Evolutionary conservation across 805 yeast genomes (phyloP).

Genomic region (Yarrowia sp.): DNA sequence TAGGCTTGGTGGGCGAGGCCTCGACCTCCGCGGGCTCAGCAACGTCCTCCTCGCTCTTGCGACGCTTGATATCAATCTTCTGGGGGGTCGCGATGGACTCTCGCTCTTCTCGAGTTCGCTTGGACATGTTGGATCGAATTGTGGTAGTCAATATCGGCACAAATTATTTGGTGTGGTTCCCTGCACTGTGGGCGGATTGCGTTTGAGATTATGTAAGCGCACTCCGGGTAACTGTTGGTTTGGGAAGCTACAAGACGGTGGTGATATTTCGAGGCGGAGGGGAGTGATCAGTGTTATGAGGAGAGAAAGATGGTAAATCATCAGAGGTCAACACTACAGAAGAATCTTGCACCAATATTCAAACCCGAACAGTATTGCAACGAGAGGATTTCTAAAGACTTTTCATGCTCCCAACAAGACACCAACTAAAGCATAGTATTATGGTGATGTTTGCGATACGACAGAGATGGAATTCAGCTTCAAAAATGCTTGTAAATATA

Average conservation of each 20-base stretch:
- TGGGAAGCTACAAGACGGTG: neutral
- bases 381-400: no score
- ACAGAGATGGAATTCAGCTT: no score
- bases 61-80: slow-evolving; percentile 1
- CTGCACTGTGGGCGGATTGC: neutral
- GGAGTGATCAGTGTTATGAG: neutral
- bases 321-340: no score
- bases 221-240: slow-evolving; percentile 3
- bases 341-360: no score
- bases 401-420: no score
- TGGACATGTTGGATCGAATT: slow-evolving; percentile 2
- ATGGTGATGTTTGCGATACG: no score
- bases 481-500: no score
- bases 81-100: slow-evolving; percentile 18
- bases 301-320: no score
- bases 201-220: neutral
- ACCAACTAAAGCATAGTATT: no score
- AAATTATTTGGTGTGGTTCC: neutral
- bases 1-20: slow-evolving; percentile 14
- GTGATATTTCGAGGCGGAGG: neutral
- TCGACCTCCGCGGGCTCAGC: neutral
- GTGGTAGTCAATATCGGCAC: neutral
- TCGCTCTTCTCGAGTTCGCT: slow-evolving; percentile 28
- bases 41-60: slow-evolving; percentile 4
- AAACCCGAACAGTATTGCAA: no score